Percentiles rank a stretch among this genome's conserved stretches.
Evolutionary conservation across 2,329 filamentous ascomycete genomes (phyloP).

Genomic region (Acrocalymma vagum): DNA sequence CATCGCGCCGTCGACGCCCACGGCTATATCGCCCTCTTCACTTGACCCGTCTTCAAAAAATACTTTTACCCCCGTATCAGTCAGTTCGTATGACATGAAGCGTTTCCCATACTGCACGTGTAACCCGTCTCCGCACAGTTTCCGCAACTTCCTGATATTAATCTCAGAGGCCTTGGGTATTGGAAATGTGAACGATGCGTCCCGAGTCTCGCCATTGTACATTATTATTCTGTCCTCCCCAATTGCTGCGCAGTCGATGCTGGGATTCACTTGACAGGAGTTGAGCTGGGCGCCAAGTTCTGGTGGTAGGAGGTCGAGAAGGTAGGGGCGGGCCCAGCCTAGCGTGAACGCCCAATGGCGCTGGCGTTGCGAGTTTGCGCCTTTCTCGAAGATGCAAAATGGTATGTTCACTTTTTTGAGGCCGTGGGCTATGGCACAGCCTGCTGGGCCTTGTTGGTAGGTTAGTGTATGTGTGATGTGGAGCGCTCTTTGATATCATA

Average conservation of each 20-base stretch:
- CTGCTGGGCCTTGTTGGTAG: conserved; percentile 46
- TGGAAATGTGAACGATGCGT: conserved; percentile 44
- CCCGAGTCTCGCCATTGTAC: conserved; percentile 43
- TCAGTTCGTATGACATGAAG: conserved; percentile 24
- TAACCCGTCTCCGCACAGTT: conserved; percentile 43
- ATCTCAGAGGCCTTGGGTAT: conserved; percentile 43
- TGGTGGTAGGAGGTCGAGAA: conserved; percentile 40
- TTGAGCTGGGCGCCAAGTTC: conserved; percentile 33
- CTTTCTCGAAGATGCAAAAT: conserved; percentile 38
- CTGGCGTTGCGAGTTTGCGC: conserved; percentile 32
- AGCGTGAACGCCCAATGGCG: conserved; percentile 50
- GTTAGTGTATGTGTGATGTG: background rate
- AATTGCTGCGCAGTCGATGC: conserved; percentile 34
- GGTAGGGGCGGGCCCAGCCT: conserved; percentile 42
- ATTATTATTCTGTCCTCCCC: conserved; percentile 41
- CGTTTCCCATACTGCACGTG: conserved; percentile 40
- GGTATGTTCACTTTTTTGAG: conserved; percentile 46
- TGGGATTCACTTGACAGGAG: conserved; percentile 43
- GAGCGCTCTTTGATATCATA: no score
- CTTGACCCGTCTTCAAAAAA: conserved; percentile 34
- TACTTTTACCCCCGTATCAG: conserved; percentile 28
- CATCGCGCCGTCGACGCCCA: conserved; percentile 39
- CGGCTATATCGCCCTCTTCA: conserved; percentile 26
- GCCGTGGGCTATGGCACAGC: conserved; percentile 52
- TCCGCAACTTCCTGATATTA: conserved; percentile 48